Conservation (phyloP, 805 yeast genomes). For the Teunomyces funiuensis region DNA sequence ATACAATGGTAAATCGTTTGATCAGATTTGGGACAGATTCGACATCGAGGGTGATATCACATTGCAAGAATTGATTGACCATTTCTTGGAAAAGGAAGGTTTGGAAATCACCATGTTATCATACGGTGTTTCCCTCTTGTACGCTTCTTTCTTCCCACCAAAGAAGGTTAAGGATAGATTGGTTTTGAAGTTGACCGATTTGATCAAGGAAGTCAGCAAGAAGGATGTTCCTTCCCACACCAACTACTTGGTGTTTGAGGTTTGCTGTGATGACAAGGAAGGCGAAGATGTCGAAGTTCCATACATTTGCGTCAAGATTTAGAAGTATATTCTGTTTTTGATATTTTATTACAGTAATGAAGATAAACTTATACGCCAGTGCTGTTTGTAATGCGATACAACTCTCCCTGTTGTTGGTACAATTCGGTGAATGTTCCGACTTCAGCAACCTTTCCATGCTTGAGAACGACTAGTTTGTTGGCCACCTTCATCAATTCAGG, state of each 20-base stretch:
- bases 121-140: constrained; percentile 82
- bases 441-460: constrained; percentile 49
- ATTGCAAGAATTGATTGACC: constrained; percentile 66
- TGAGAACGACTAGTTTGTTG: constrained; percentile 48
- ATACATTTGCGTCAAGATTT: constrained; percentile 59
- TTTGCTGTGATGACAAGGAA: constrained; percentile 86
- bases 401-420: constrained; percentile 22
- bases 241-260: constrained; percentile 78
- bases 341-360: not conserved
- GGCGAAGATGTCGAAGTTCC: constrained; percentile 98
- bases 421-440: constrained; percentile 39
- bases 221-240: constrained; percentile 74
- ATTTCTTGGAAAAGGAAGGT: constrained; percentile 80
- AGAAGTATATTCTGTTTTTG: not conserved
- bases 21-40: constrained; percentile 94
- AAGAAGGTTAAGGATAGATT: constrained; percentile 82
- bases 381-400: constrained; percentile 13
- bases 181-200: constrained; percentile 62
- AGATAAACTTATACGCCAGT: not conserved
- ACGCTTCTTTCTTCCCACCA: constrained; percentile 92
- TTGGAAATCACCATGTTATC: constrained; percentile 89
- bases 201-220: constrained; percentile 83
- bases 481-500: constrained; percentile 62
- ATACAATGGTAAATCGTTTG: constrained; percentile 77
- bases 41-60: constrained; percentile 77